Evolutionary conservation across 768 basidiomycete genomes (phyloP).

Genomic region (Russula olivacea): DNA sequence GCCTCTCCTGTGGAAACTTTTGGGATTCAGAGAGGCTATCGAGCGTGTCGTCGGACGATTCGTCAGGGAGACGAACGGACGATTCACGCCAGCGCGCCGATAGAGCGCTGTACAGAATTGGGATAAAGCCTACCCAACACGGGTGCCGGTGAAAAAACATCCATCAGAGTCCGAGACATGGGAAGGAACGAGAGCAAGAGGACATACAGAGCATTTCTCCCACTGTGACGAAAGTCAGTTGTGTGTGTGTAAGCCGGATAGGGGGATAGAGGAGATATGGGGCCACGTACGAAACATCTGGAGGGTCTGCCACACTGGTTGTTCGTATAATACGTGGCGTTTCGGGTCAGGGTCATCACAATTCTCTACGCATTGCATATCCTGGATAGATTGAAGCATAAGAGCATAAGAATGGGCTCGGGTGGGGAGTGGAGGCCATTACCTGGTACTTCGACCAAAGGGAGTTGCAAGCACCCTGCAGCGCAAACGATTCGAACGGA

Average conservation of each 20-base stretch:
- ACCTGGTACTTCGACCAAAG: constrained; percentile 83
- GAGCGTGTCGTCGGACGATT: constrained; percentile 28
- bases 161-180: constrained; percentile 1
- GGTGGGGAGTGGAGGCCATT: constrained; percentile 24
- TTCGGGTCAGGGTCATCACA: constrained; percentile 61
- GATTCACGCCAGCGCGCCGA: constrained; percentile 41
- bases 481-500: constrained; percentile 6
- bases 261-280: constrained; percentile 14
- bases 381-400: constrained; percentile 38
- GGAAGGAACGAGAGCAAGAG: constrained; percentile 13
- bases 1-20: constrained; percentile 35
- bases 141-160: constrained; percentile 8
- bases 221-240: constrained; percentile 44
- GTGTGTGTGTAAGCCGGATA: constrained; percentile 9
- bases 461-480: constrained; percentile 72
- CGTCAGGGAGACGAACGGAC: constrained; percentile 49
- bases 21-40: constrained; percentile 26
- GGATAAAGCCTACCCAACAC: constrained; percentile 65
- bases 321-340: constrained; percentile 75
- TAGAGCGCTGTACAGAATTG: constrained; percentile 68
- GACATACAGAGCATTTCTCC: constrained; percentile 91
- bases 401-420: not conserved
- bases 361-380: constrained; percentile 98
- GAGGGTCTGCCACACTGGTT: constrained; percentile 89
- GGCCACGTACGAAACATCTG: constrained; percentile 76